These are phyloP conservation scores for Puccinellia tenuiflora DNA, from an alignment of 176 grass and related monocot genomes.

Conservation along the genomic window DNA sequence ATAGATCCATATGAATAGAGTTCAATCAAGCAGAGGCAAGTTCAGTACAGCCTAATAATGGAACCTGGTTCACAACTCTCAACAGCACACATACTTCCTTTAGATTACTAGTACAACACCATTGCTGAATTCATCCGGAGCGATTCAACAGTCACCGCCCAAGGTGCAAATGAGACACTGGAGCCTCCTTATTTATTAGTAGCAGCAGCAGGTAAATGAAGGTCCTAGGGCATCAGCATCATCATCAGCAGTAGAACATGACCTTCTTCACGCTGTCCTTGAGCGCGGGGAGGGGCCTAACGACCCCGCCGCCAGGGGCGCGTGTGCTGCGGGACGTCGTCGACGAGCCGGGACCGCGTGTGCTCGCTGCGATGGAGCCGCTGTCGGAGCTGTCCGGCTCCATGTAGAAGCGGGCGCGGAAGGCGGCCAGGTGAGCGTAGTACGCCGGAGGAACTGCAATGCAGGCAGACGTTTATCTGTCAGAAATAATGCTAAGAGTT, in stretches of 20 bases:
- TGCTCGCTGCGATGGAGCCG: conserved; percentile 24
- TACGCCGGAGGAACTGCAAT: conserved; percentile 79
- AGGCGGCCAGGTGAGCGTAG: conserved; percentile 83
- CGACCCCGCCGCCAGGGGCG: conserved; percentile 17
- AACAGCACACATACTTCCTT: too few relatives aligned
- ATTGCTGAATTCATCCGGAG: not conserved
- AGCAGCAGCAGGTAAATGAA: not conserved
- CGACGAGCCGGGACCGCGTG: not conserved
- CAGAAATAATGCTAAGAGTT: too few relatives aligned
- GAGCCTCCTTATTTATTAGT: not conserved
- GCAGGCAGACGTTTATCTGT: not conserved
- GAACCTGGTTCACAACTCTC: not conserved
- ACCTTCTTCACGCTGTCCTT: conserved; percentile 87
- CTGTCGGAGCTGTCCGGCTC: conserved; percentile 69
- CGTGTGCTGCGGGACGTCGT: conserved; percentile 32
- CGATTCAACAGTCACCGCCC: not conserved
- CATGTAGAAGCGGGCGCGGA: conserved; percentile 85
- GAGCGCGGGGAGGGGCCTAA: conserved; percentile 69
- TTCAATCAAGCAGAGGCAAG: not conserved
- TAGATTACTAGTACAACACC: too few relatives aligned
- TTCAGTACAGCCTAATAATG: too few relatives aligned
- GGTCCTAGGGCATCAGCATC: not conserved
- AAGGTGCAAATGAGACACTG: not conserved
- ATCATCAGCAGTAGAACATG: conserved; percentile 84
- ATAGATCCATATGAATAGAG: not conserved